phyloP scores from a whole-genome alignment of 2,329 filamentous ascomycete genomes.

The Xylariomycetidae sp. region DNA sequence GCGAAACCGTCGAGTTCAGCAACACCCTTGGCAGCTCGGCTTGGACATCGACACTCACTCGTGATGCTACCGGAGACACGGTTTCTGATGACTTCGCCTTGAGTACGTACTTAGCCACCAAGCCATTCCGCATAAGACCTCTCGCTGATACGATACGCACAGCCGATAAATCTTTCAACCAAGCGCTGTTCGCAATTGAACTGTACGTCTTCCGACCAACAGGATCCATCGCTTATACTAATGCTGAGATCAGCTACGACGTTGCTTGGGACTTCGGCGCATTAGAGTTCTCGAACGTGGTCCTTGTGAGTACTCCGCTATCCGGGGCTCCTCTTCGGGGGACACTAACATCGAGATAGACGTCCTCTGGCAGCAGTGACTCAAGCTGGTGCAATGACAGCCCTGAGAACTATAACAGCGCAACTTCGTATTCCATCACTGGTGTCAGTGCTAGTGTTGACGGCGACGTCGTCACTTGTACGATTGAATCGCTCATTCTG shows the following conservation, averaged over 20 bases:
- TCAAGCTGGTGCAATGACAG: constrained; percentile 27
- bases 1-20: constrained; percentile 28
- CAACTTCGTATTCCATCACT: constrained; percentile 29
- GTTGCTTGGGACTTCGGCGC: constrained; percentile 34
- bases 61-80: constrained; percentile 21
- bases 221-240: background rate
- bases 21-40: constrained; percentile 23
- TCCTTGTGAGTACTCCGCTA: constrained; percentile 35
- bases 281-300: constrained; percentile 37
- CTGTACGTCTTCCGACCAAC: constrained; percentile 19
- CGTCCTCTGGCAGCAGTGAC: constrained; percentile 21
- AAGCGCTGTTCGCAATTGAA: constrained; percentile 35
- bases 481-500: constrained; percentile 38
- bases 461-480: constrained; percentile 36
- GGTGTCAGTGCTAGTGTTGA: constrained; percentile 28
- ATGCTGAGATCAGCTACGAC: constrained; percentile 17
- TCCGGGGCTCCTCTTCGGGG: too few species aligned
- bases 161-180: constrained; percentile 31
- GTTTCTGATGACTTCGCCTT: constrained; percentile 30
- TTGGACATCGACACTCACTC: constrained; percentile 30
- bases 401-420: constrained; percentile 32
- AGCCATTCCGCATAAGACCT: background rate
- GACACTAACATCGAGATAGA: too few species aligned
- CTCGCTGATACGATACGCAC: background rate
- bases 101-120: constrained; percentile 8